Evolutionary conservation across 768 basidiomycete genomes (phyloP), one percentile per base, ranked within the genome.

Genomic region (Naganishia vaughanmartiniae): DNA sequence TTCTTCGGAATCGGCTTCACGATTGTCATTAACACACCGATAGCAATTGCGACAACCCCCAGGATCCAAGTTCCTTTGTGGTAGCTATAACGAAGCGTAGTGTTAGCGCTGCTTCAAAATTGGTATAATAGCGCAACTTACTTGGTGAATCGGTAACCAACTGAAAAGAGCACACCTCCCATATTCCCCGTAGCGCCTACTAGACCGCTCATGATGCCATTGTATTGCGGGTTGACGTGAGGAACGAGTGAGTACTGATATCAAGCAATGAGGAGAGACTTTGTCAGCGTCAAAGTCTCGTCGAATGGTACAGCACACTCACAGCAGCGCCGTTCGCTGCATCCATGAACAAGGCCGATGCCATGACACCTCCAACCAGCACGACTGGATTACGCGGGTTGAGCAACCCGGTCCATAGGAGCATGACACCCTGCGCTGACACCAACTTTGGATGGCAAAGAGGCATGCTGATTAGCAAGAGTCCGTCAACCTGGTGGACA

Each of bases 141-240:
- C 57, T 58, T 69, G 34, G 55, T 69, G 51, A 58, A 69, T 14
- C 67, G 55, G 33, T 45, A 69, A 30, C 36, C 67, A 15, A 69
- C 67, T 2, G 67, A 69, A 55, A 69, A 69, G 42, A 69, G 26
- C 24, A 69, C 67, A 58, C 67, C 67, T 19, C 67, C 67, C 45
- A 69, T 48, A 45, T 69, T 69, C 19, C 67, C 67, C 15, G 67
- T 69, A 3, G 55, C 39, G 0, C 67, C 67, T 39, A 69, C 67
- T 4, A 33, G 19, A 24, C 67, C 67, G 30, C 67, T 69, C 67
- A 69, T 69, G 56, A 69, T 69, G 21, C 67, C 67, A 30, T 69
- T 69, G 55, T 57, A 69, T 45, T 58, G 67, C 11, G 67, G 67
- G 45, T 69, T 69, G 55, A 69, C 67, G 45, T 69, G 67, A 26